phyloP scores from a whole-genome alignment of 768 basidiomycete species.

The Saitozyma sp. region DNA sequence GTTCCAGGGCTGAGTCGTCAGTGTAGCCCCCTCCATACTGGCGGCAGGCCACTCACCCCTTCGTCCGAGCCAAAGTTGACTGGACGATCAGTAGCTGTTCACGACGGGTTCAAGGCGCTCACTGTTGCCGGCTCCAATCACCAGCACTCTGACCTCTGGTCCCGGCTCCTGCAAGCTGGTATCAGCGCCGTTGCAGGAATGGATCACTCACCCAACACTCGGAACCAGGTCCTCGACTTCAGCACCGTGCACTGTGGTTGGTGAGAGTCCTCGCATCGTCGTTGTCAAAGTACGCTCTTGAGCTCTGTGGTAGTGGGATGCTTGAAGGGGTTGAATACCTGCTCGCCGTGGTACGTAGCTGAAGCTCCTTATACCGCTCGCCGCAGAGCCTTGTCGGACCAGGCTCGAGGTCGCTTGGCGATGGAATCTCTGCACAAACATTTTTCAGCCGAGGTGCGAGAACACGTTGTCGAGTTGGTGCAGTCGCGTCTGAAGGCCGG shows the following conservation, averaged over 20 bases:
- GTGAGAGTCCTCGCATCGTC: not conserved
- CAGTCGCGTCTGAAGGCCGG: too few species aligned
- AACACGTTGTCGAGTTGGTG: too few species aligned
- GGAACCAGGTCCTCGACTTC: too few species aligned
- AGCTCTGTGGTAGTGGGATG: not conserved
- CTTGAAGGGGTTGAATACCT: not conserved
- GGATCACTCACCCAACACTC: too few species aligned
- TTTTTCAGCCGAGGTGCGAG: too few species aligned
- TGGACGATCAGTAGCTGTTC: not conserved
- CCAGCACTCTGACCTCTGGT: constrained; percentile 16
- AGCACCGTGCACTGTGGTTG: not conserved
- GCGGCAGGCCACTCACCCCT: constrained; percentile 4
- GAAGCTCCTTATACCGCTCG: too few species aligned
- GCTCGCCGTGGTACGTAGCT: not conserved
- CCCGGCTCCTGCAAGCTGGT: constrained; percentile 2
- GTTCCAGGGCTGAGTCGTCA: constrained; percentile 39
- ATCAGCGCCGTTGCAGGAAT: not conserved
- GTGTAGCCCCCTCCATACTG: not conserved
- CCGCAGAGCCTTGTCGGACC: too few species aligned
- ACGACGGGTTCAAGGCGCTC: not conserved
- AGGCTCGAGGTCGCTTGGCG: too few species aligned
- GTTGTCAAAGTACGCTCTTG: not conserved
- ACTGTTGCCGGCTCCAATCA: constrained; percentile 25
- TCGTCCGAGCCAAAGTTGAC: constrained; percentile 25
- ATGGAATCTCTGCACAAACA: too few species aligned